A percentile compares a stretch with the other conserved stretches of the same genome.
phyloP scores from a whole-genome alignment of 441 rosid genomes.

The Brassica balearica region DNA sequence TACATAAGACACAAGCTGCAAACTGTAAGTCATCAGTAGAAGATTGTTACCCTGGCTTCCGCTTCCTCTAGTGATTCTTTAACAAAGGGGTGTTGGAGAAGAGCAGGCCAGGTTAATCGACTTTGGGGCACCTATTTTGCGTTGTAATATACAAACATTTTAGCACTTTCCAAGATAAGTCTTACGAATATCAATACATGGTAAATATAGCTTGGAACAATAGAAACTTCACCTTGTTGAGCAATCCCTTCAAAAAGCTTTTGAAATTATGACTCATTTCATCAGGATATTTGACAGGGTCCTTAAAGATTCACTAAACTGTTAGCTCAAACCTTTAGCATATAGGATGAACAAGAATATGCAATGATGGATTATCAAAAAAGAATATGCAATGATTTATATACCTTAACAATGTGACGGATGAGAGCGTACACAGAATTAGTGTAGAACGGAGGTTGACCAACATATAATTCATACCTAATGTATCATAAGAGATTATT shows the following conservation, averaged over 20 bases:
- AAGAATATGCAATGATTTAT: constrained; percentile 22
- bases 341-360: constrained; percentile 16
- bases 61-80: constrained; percentile 72
- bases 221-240: constrained; percentile 68
- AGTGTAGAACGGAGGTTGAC: constrained; percentile 98
- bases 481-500: constrained; percentile 29
- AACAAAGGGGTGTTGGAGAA: constrained; percentile 95
- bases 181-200: constrained; percentile 17
- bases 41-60: constrained; percentile 72
- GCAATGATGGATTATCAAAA: too few relatives aligned
- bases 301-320: constrained; percentile 57
- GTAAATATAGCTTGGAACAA: constrained; percentile 23
- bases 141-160: constrained; percentile 33
- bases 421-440: constrained; percentile 98
- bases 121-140: constrained; percentile 80
- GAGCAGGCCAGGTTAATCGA: constrained; percentile 95
- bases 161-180: constrained; percentile 19
- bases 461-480: constrained; percentile 98
- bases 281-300: constrained; percentile 92
- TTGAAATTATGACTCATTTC: constrained; percentile 87
- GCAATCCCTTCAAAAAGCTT: constrained; percentile 96
- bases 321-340: constrained; percentile 48
- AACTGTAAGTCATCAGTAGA: constrained; percentile 27
- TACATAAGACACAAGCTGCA: constrained; percentile 33
- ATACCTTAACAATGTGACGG: constrained; percentile 95